Conservation (phyloP, 371 early-diverging fungal genomes). For the Mortierella sp. region DNA sequence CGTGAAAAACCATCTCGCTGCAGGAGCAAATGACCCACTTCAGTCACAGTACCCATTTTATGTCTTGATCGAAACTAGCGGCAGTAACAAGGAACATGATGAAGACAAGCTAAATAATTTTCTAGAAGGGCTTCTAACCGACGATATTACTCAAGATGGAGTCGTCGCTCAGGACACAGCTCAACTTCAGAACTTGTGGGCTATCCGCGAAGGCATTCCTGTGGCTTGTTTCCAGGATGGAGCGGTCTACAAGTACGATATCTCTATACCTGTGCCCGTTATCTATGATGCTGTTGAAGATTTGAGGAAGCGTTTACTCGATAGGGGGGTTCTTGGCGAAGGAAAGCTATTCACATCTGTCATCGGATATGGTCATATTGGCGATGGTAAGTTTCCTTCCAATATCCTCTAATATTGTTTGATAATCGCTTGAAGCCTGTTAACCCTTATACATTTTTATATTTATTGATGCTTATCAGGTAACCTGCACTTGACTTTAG, state of each 20-base stretch:
- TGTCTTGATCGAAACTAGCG: constrained; percentile 94
- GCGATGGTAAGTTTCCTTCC: constrained; percentile 68
- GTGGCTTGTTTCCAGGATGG: constrained; percentile 90
- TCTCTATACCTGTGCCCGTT: constrained; percentile 87
- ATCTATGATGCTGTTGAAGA: constrained; percentile 90
- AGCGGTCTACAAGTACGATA: constrained; percentile 93
- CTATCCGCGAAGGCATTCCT: constrained; percentile 93
- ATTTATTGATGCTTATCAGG: constrained; percentile 53
- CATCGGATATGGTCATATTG: constrained; percentile 94
- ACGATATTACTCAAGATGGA: constrained; percentile 85
- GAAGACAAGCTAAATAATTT: constrained; percentile 82
- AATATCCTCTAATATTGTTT: not conserved
- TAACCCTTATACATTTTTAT: not conserved
- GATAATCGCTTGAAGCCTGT: too few relatives aligned
- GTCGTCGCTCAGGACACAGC: constrained; percentile 91
- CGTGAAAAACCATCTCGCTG: constrained; percentile 74
- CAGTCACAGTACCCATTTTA: constrained; percentile 83
- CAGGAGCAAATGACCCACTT: constrained; percentile 73
- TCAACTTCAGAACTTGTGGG: constrained; percentile 85
- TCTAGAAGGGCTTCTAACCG: constrained; percentile 77
- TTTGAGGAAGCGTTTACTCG: constrained; percentile 75
- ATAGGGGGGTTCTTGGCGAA: constrained; percentile 68
- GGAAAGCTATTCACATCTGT: constrained; percentile 75
- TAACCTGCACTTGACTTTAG: constrained; percentile 95
- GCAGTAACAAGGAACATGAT: constrained; percentile 94